Percentiles rank a stretch among this genome's conserved stretches.
These are phyloP conservation scores for Acacia melanoxylon DNA, from an alignment of 306 rosid genomes.

Conservation along the genomic window DNA sequence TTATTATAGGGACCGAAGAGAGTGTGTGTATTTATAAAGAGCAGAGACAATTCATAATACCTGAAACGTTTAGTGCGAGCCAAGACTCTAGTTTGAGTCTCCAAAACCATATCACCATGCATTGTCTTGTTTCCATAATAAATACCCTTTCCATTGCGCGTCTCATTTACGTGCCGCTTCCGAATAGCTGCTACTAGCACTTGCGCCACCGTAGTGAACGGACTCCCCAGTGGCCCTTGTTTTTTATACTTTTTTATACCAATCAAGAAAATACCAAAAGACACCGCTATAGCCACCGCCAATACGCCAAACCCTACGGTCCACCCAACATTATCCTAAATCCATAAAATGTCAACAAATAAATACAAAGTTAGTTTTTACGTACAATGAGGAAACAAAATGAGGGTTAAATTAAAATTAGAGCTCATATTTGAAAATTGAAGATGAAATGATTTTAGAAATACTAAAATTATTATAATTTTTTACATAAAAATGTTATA, in stretches of 20 bases:
- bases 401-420: background rate
- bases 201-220: conserved; percentile 42
- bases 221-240: conserved; percentile 34
- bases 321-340: conserved; percentile 56
- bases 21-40: too few species aligned
- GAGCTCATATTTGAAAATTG: background rate
- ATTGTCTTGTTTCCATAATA: conserved; percentile 18
- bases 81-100: background rate
- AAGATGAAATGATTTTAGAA: too few species aligned
- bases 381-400: background rate
- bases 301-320: conserved; percentile 37
- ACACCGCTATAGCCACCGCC: conserved; percentile 32
- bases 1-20: too few species aligned
- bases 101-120: background rate
- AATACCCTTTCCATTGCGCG: conserved; percentile 6
- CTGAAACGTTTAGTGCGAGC: conserved; percentile 44
- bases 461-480: too few species aligned
- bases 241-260: conserved; percentile 27
- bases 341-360: background rate
- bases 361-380: background rate
- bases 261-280: conserved; percentile 28
- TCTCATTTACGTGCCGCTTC: conserved; percentile 34
- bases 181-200: conserved; percentile 41
- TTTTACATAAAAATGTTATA: background rate
- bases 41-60: conserved; percentile 19